Conservation (phyloP, 305 asterid genomes). For the Fraxinus paxiana region DNA sequence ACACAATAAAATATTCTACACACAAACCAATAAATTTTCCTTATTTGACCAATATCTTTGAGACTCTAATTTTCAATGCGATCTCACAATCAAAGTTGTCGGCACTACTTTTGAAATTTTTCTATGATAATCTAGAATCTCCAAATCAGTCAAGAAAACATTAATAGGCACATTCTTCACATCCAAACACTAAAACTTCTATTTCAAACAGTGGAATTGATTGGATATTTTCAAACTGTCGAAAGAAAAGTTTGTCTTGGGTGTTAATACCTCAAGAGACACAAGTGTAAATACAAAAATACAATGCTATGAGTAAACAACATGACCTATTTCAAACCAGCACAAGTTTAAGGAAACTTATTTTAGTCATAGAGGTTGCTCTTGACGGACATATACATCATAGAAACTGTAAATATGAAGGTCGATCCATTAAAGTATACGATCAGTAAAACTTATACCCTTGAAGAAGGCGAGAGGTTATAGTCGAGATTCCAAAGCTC, state of each 20-base stretch:
- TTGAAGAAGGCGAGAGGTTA: conserved; percentile 37
- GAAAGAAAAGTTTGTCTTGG: background rate
- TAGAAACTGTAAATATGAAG: background rate
- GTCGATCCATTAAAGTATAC: background rate
- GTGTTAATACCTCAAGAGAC: background rate
- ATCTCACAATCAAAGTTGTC: background rate
- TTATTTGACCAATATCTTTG: background rate
- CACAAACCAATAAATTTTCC: no score
- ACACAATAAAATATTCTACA: no score
- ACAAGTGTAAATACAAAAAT: background rate
- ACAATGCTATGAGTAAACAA: background rate
- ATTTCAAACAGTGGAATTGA: background rate
- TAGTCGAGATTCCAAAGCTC: conserved; percentile 77
- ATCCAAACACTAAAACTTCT: background rate
- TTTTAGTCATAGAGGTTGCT: conserved; percentile 7
- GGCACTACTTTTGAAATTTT: background rate
- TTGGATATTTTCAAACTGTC: background rate
- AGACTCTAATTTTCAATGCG: background rate
- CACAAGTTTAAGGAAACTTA: conserved; percentile 16
- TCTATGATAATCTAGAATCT: background rate
- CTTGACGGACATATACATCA: conserved; percentile 22
- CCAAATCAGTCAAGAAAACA: background rate
- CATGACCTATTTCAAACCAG: background rate
- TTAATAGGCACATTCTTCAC: background rate
- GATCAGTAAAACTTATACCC: conserved; percentile 28